Evolutionary conservation across 2,329 filamentous ascomycete genomes (phyloP).

Genomic region (Talaromyces sp.): DNA sequence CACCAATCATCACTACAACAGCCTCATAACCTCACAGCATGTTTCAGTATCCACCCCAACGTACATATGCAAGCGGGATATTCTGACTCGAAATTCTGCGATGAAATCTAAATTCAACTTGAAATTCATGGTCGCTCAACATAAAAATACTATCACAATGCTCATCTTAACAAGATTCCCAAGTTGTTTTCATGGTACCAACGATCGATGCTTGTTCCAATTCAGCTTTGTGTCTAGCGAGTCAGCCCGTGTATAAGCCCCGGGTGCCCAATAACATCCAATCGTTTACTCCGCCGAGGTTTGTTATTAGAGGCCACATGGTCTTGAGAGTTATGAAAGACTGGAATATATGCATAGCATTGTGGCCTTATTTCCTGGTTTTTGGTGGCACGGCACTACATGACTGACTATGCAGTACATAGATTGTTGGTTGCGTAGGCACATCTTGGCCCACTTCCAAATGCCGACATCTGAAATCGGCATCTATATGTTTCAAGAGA

Average conservation of each 20-base stretch:
- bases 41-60: background rate
- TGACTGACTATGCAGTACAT: background rate
- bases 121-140: background rate
- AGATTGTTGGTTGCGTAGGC: background rate
- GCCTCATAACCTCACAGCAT: background rate
- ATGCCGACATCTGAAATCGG: background rate
- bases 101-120: background rate
- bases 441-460: background rate
- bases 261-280: no score
- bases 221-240: background rate
- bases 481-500: background rate
- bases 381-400: background rate
- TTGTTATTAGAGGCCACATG: background rate
- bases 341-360: background rate
- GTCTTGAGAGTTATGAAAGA: background rate
- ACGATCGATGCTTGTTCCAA: background rate
- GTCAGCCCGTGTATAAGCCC: background rate
- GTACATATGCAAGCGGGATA: background rate
- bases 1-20: background rate
- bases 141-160: background rate
- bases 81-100: background rate
- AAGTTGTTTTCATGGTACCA: background rate
- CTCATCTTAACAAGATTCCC: background rate
- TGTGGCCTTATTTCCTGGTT: background rate
- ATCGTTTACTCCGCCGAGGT: background rate